Evolutionary conservation across 2,329 filamentous ascomycete genomes (phyloP).

Genomic region (Amauroascus niger): DNA sequence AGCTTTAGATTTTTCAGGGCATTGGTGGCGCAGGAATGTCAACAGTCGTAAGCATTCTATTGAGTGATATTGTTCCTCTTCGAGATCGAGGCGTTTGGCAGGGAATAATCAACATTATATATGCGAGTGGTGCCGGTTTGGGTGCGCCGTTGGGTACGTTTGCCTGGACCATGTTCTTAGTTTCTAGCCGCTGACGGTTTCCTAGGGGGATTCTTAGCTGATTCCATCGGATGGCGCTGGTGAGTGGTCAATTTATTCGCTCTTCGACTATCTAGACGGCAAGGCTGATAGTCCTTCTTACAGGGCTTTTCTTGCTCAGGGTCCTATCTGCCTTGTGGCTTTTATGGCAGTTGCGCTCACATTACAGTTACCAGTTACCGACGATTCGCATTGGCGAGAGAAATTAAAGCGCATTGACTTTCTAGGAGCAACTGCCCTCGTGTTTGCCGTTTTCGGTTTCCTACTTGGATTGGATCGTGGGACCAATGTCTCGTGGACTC

Average conservation of each 20-base stretch:
- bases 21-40: constrained; percentile 65
- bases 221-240: constrained; percentile 67
- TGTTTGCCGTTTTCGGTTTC: constrained; percentile 55
- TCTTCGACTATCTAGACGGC: background rate
- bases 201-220: constrained; percentile 54
- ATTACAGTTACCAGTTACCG: constrained; percentile 51
- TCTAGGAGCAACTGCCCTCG: constrained; percentile 56
- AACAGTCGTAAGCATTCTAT: constrained; percentile 57
- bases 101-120: constrained; percentile 63
- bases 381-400: constrained; percentile 52
- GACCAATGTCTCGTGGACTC: constrained; percentile 59
- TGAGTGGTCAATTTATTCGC: constrained; percentile 27
- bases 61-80: constrained; percentile 62
- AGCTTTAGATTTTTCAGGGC: constrained; percentile 44
- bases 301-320: constrained; percentile 62
- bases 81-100: constrained; percentile 65
- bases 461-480: constrained; percentile 63
- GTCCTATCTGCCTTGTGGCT: constrained; percentile 57
- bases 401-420: constrained; percentile 65
- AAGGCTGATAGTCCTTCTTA: constrained; percentile 16
- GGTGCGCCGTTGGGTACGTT: constrained; percentile 58
- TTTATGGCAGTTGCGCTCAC: constrained; percentile 54
- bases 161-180: background rate
- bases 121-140: constrained; percentile 55
- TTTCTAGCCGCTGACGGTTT: constrained; percentile 14